Evolutionary conservation across 2,329 filamentous ascomycete species (phyloP).

Genomic region (Pseudogymnoascus destructans): DNA sequence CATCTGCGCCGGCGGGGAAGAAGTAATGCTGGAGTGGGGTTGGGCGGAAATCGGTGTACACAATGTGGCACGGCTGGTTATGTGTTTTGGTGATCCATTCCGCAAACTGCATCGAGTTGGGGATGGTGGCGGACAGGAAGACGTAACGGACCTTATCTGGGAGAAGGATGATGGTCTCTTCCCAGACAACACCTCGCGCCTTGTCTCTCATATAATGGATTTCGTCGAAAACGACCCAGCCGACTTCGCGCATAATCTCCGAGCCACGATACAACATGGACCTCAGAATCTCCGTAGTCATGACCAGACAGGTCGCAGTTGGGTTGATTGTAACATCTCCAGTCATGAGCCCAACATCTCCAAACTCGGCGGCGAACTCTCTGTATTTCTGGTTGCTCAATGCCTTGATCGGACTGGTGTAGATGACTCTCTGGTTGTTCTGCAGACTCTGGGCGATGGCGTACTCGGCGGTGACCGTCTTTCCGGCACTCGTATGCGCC

Average conservation of each 20-base stretch:
- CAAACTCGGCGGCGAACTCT: slow-evolving; percentile 91
- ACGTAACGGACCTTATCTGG: slow-evolving; percentile 99
- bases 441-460: slow-evolving; percentile 95
- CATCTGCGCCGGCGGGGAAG: slow-evolving; percentile 83
- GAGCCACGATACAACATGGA: slow-evolving; percentile 98
- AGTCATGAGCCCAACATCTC: slow-evolving; percentile 95
- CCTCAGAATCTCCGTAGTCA: slow-evolving; percentile 98
- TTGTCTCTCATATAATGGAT: slow-evolving; percentile 98
- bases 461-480: slow-evolving; percentile 96
- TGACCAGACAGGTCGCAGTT: slow-evolving; percentile 91
- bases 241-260: slow-evolving; percentile 98
- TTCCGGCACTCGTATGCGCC: slow-evolving; percentile 92
- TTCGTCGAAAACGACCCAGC: slow-evolving; percentile 97
- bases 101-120: slow-evolving; percentile 97
- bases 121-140: slow-evolving; percentile 94
- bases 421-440: slow-evolving; percentile 96
- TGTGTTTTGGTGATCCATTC: slow-evolving; percentile 99
- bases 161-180: slow-evolving; percentile 95
- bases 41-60: slow-evolving; percentile 96
- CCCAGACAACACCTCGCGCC: slow-evolving; percentile 90
- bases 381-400: slow-evolving; percentile 97
- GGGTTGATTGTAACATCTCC: slow-evolving; percentile 99
- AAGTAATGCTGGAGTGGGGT: slow-evolving; percentile 97
- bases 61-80: slow-evolving; percentile 93
- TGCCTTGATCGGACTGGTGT: slow-evolving; percentile 98